A percentile compares a stretch with the other conserved stretches of the same genome.
phyloP scores from a whole-genome alignment of 1,284 basidiomycete species.

The Cryptococcus sp. region DNA sequence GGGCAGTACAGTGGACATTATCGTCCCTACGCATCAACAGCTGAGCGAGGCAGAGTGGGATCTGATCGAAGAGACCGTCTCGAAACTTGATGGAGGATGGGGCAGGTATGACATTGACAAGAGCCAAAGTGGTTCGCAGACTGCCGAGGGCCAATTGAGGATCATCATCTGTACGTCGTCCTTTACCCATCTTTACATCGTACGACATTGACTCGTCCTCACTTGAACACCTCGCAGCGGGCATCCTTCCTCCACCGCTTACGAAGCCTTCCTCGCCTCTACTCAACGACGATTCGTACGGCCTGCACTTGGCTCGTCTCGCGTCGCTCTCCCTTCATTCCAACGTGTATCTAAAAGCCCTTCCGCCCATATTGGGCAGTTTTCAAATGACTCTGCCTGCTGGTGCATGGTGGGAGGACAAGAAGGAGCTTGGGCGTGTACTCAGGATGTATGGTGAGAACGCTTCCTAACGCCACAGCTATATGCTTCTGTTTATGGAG shows the following conservation, averaged over 20 bases:
- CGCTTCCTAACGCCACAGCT: conserved; percentile 9
- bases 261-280: conserved; percentile 69
- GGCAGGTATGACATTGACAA: conserved; percentile 17
- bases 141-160: background rate
- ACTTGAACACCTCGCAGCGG: conserved; percentile 58
- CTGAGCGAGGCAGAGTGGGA: conserved; percentile 64
- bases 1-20: conserved; percentile 42
- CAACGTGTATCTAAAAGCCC: conserved; percentile 71
- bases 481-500: background rate
- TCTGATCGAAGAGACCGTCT: conserved; percentile 69
- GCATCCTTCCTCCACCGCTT: conserved; percentile 80
- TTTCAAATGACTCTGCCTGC: conserved; percentile 39
- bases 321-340: conserved; percentile 75
- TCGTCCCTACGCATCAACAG: conserved; percentile 37
- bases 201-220: background rate
- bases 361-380: conserved; percentile 73
- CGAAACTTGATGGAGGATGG: conserved; percentile 42
- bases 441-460: conserved; percentile 86
- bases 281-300: conserved; percentile 73
- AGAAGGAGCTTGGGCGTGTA: conserved; percentile 71
- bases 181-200: background rate
- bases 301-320: conserved; percentile 69
- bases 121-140: conserved; percentile 59
- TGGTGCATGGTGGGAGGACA: conserved; percentile 53
- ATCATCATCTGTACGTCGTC: conserved; percentile 71